A percentile compares a stretch with the other conserved stretches of the same genome.
phyloP scores from a whole-genome alignment of 768 basidiomycete genomes.

The Sutorius australiensis region DNA sequence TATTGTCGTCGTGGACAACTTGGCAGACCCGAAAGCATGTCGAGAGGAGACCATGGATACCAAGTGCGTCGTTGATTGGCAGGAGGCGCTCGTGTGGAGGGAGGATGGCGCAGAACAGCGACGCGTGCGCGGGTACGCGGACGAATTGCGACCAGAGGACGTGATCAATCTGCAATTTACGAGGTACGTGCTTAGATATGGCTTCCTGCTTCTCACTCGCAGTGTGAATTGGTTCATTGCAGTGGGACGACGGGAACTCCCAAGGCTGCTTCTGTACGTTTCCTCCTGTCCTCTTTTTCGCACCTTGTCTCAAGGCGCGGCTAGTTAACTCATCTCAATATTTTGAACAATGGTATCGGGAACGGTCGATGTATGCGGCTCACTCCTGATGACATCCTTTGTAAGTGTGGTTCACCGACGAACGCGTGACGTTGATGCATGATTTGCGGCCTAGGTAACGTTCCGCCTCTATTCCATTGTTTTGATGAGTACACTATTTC shows the following conservation, averaged over 20 bases:
- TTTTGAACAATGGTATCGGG: slow-evolving; percentile 72
- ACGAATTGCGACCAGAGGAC: slow-evolving; percentile 54
- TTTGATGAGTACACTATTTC: slow-evolving; percentile 66
- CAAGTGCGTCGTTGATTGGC: slow-evolving; percentile 61
- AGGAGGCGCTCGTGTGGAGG: slow-evolving; percentile 67
- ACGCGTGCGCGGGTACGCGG: slow-evolving; percentile 40
- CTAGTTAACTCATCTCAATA: slow-evolving; percentile 73
- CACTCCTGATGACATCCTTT: slow-evolving; percentile 61
- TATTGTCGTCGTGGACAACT: slow-evolving; percentile 66
- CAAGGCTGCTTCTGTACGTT: slow-evolving; percentile 74
- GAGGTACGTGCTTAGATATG: slow-evolving; percentile 44
- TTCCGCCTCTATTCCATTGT: slow-evolving; percentile 82
- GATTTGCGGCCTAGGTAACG: slow-evolving; percentile 53
- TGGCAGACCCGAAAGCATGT: slow-evolving; percentile 38
- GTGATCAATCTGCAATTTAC: slow-evolving; percentile 84
- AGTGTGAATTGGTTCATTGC: background rate
- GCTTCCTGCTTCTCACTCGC: background rate
- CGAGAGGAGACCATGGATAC: slow-evolving; percentile 38
- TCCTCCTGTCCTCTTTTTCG: background rate
- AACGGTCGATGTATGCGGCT: slow-evolving; percentile 72
- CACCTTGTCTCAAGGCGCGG: background rate
- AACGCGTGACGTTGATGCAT: background rate
- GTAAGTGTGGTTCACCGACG: slow-evolving; percentile 36
- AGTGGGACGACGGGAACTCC: slow-evolving; percentile 81
- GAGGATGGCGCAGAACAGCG: slow-evolving; percentile 45